A percentile compares a stretch with the other conserved stretches of the same genome.
These are phyloP conservation scores for Ministeria vibrans DNA, from an alignment of 78 protist species.

Conservation along the genomic window DNA sequence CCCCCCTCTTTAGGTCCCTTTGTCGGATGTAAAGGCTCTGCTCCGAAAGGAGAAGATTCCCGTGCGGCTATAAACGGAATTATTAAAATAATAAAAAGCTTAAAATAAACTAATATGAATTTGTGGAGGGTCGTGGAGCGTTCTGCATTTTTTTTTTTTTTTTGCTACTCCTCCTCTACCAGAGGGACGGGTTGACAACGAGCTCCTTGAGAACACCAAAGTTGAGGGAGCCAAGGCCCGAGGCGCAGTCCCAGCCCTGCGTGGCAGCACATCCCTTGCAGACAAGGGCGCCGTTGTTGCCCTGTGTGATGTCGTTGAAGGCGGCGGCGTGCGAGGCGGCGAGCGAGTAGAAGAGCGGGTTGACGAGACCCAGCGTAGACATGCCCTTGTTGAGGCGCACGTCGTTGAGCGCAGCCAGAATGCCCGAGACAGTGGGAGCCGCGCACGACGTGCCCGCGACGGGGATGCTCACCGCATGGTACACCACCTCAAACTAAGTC, in stretches of 20 bases:
- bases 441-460: conserved; percentile 65
- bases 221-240: conserved; percentile 20
- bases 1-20: no score
- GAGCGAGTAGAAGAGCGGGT: conserved; percentile 61
- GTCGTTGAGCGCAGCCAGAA: conserved; percentile 62
- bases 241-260: conserved; percentile 17
- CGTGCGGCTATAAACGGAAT: no score
- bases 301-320: conserved; percentile 58
- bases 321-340: conserved; percentile 32
- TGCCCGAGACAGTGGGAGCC: conserved; percentile 60
- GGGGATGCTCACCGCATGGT: neutral
- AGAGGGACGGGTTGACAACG: no score
- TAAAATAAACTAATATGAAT: no score
- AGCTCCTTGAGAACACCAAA: neutral
- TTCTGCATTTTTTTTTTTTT: no score
- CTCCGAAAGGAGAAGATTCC: no score
- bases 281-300: conserved; percentile 24
- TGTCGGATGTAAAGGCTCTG: no score
- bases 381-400: conserved; percentile 24
- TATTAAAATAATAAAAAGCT: no score
- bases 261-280: conserved; percentile 9
- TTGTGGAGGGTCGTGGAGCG: no score
- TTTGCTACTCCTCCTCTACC: no score
- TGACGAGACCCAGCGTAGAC: conserved; percentile 58
- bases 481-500: neutral